Base-by-base conservation (phyloP, 2,329 filamentous ascomycete species). In the Talaromyces sp. region DNA sequence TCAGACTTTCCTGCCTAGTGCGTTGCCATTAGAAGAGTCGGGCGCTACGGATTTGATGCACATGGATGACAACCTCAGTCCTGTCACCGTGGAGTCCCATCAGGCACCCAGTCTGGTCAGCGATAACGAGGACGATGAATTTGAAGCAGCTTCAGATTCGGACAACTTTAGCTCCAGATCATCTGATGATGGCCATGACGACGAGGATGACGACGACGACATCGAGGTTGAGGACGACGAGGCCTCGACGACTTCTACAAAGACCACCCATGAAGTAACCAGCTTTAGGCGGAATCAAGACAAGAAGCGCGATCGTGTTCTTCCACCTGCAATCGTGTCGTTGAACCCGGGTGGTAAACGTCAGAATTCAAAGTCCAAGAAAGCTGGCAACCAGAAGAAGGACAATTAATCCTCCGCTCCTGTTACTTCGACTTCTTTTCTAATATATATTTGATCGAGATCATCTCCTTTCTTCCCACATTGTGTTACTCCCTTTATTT, bases 21-120 rank as follows among this genome's bases (percentile, higher is more conserved):
- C 69, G 1, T 58, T 68, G 33, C 66, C 68, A 2, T 60, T 69
- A 3, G 68, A 72, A 24, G 67, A 60, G 19, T 58, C 69, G 47
- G 68, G 67, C 48, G 84, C 87, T 64, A 81, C 87, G 73, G 85
- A 88, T 54, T 63, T 35, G 27, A 48, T 75, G 19, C 72, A 74
- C 41, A 73, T 72, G 16, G 67, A 73, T 37, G 81, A 82, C 56
- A 87, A 90, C 62, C 77, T 91, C 65, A 91, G 88, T 71, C 90
- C 90, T 5, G 87, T 87, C 70, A 90, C 88, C 0, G 78, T 88
- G 52, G 83, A 88, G 60, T 90, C 89, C 75, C 92, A 92, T 76
- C 90, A 91, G 69, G 90, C 90, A 9, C 90, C 90, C 24, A 92
- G 89, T 70, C 83, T 93, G 58, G 90, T 93, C 72, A 92, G 90